Conservation (phyloP, 306 rosid species). For the Fragaria nilgerrensis region DNA sequence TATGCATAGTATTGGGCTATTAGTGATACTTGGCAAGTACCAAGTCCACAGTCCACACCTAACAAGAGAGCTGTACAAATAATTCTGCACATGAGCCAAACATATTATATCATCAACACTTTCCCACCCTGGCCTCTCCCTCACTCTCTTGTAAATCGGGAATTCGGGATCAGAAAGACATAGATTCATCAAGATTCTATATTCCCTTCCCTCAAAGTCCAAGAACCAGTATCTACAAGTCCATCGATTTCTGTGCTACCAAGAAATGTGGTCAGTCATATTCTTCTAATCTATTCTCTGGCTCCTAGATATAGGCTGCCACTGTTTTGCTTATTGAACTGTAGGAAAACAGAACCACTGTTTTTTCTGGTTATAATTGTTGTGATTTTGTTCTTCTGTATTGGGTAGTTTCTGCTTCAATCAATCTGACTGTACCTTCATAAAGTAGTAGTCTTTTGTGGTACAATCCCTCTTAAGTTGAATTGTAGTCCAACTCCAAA, state of each 20-base stretch:
- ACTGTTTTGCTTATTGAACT: neutral
- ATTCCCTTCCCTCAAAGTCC: neutral
- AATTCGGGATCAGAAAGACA: neutral
- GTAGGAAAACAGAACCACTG: neutral
- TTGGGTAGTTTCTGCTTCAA: neutral
- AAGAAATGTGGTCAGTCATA: constrained; percentile 6
- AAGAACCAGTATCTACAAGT: neutral
- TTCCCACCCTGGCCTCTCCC: neutral
- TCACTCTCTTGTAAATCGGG: neutral
- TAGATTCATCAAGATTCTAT: neutral
- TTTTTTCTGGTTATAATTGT: neutral
- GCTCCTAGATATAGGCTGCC: neutral
- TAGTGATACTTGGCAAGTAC: too few relatives aligned
- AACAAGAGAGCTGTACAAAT: neutral
- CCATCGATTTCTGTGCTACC: constrained; percentile 1
- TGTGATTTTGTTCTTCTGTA: neutral
- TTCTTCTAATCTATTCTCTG: neutral
- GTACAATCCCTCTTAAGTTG: neutral
- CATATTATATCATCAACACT: neutral
- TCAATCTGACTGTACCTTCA: neutral
- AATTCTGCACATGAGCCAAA: neutral
- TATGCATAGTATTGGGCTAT: too few relatives aligned
- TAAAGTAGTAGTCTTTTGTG: neutral
- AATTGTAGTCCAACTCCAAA: neutral
- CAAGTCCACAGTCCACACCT: neutral